Percentiles rank a stretch among this genome's conserved stretches.
Evolutionary conservation across 192 early-diverging fungal species (phyloP).

Genomic region (Entomortierella parvispora): DNA sequence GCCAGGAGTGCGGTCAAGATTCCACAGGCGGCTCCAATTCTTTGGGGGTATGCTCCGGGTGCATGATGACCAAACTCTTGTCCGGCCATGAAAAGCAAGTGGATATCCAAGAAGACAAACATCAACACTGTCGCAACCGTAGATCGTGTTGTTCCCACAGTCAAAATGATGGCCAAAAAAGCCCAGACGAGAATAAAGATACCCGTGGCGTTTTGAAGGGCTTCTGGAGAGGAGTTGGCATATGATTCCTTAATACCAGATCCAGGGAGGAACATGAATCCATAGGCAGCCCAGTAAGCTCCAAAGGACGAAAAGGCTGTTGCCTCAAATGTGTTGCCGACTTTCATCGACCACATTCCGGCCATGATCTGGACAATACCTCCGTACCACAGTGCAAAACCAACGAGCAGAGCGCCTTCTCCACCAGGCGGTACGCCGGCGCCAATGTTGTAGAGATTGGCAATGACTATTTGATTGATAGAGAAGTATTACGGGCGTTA

Average conservation of each 20-base stretch:
- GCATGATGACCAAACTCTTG: constrained; percentile 31
- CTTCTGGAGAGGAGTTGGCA: background rate
- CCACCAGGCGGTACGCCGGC: constrained; percentile 63
- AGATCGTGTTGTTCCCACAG: constrained; percentile 32
- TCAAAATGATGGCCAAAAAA: constrained; percentile 35
- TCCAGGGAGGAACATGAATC: constrained; percentile 63
- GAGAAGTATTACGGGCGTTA: background rate
- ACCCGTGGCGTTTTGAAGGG: constrained; percentile 55
- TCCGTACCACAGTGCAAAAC: constrained; percentile 79
- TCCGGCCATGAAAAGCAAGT: constrained; percentile 67
- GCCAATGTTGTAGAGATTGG: constrained; percentile 71
- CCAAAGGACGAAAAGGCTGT: constrained; percentile 77
- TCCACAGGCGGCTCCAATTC: constrained; percentile 29
- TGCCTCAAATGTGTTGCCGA: constrained; percentile 84
- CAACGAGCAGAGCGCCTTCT: constrained; percentile 61
- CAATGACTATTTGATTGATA: constrained; percentile 58
- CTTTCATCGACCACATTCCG: constrained; percentile 86
- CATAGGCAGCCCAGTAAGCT: constrained; percentile 74
- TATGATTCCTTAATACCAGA: constrained; percentile 58
- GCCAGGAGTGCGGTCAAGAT: constrained; percentile 35
- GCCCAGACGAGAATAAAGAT: constrained; percentile 67
- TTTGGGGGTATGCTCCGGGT: constrained; percentile 3
- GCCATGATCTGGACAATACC: constrained; percentile 82
- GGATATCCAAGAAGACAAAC: constrained; percentile 63
- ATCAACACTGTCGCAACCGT: constrained; percentile 60